Conservation (phyloP, 345 rosid species). For the Linum lewisii region DNA sequence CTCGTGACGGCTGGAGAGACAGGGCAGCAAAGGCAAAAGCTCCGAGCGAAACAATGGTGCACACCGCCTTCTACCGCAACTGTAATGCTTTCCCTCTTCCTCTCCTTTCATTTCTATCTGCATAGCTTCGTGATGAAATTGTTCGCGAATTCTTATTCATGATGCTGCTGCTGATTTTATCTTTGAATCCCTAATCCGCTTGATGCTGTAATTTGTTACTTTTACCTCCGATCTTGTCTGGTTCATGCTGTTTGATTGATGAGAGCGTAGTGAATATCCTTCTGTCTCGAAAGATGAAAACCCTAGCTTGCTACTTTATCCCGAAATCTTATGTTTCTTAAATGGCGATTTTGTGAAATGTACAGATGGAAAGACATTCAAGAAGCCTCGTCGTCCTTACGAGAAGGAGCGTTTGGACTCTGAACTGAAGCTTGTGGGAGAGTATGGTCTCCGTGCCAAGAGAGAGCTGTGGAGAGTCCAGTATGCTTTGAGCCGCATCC, state of each 20-base stretch:
- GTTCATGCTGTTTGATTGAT: background rate
- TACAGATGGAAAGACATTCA: conserved; percentile 51
- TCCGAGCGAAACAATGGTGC: conserved; percentile 25
- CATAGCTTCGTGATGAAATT: background rate
- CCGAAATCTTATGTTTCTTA: background rate
- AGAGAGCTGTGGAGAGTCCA: conserved; percentile 70
- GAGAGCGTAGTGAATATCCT: background rate
- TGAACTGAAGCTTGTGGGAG: conserved; percentile 53
- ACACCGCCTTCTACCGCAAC: conserved; percentile 45
- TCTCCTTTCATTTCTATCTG: background rate
- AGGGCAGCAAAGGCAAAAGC: no score
- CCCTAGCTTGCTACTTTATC: background rate
- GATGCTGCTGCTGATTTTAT: background rate
- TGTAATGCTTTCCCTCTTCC: conserved; percentile 16
- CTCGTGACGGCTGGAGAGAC: no score
- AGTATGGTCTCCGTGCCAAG: conserved; percentile 55
- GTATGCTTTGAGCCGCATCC: conserved; percentile 46
- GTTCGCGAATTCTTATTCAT: background rate
- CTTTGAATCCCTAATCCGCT: background rate
- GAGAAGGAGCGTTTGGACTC: conserved; percentile 65
- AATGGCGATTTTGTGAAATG: conserved; percentile 1
- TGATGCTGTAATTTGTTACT: background rate
- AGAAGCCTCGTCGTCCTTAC: conserved; percentile 55
- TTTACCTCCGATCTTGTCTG: background rate
- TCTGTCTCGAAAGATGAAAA: background rate